Evolutionary conservation across 805 yeast species (phyloP), one percentile per base, ranked within the genome.

Genomic region (Ogataea glucozyma): DNA sequence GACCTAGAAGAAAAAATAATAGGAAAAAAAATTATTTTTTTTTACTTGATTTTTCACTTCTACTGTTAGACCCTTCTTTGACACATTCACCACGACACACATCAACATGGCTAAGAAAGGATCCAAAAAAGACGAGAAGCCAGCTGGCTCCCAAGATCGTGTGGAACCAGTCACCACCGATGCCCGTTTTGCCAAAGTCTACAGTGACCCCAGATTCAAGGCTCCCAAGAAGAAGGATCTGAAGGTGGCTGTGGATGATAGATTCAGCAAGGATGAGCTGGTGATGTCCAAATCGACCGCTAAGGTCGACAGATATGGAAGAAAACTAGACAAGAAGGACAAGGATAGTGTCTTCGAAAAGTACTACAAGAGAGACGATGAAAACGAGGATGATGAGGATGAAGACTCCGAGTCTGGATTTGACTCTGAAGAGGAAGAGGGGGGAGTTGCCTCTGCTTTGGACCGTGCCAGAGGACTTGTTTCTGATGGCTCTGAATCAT

Each of bases 141-240:
- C 32, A 14, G 11, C 16, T 12, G 14, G 29, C 29, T 10, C 38
- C 13, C 27, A 34, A 12, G 31, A 37, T 40, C 34, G 36, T 27
- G 18, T n/a, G 14, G 31, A 21, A 39, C 67, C 73, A 5, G 66
- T 73, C 5, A 75, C 82, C 2, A 56, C 64, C 3, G 98, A 93
- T 67, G 75, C 83, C 18, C 78, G 98, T 61, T 91, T 91, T 64
- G 67, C 85, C 7, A 71, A 81, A 7, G 84, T 91, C 6, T 88
- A 84, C 54, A 78, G 75, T 51, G 99, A 93, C 64, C 98, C 98
- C 4, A 74, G 96, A 49, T 93, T 91, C 69, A 83, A 78, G 47
- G 67, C 79, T 19, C 90, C 96, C 2, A 83, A 74, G 56, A 75
- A 73, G 61, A 81, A 79, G 53, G 80, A 83, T 43, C 67, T 81